Evolutionary conservation across 345 rosid genomes (phyloP).

Genomic region (Eutrema japonicum): DNA sequence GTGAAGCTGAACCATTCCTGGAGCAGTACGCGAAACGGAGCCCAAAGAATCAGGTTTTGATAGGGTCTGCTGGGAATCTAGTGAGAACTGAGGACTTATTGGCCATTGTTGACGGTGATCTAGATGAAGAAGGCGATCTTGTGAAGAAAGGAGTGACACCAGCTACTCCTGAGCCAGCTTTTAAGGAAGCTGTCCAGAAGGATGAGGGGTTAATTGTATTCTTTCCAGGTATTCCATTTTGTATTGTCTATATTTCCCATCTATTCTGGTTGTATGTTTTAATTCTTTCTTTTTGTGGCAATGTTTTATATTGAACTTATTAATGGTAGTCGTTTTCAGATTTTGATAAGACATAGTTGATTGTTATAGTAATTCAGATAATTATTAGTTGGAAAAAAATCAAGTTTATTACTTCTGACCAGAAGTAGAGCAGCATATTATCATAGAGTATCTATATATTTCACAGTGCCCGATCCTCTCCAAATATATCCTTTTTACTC

Average conservation of each 20-base stretch:
- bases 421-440: neutral
- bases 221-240: conserved; percentile 71
- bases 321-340: too few relatives aligned
- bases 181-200: conserved; percentile 62
- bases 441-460: neutral
- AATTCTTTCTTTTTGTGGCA: too few relatives aligned
- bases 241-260: neutral
- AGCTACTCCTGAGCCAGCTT: conserved; percentile 49
- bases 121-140: conserved; percentile 94
- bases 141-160: conserved; percentile 56
- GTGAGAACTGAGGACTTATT: conserved; percentile 74
- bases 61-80: conserved; percentile 85
- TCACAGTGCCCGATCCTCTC: too few relatives aligned
- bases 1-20: conserved; percentile 93
- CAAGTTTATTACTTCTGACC: too few relatives aligned
- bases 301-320: too few relatives aligned
- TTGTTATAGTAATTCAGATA: too few relatives aligned
- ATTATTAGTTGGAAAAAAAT: too few relatives aligned
- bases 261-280: neutral
- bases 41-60: conserved; percentile 67
- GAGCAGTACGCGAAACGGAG: conserved; percentile 82
- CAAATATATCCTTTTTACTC: neutral
- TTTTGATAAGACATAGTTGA: too few relatives aligned
- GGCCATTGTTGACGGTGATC: conserved; percentile 74
- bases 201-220: conserved; percentile 79